A percentile compares a stretch with the other conserved stretches of the same genome.
phyloP scores from a whole-genome alignment of 2,329 filamentous ascomycete species.

The Colletotrichum lini region DNA sequence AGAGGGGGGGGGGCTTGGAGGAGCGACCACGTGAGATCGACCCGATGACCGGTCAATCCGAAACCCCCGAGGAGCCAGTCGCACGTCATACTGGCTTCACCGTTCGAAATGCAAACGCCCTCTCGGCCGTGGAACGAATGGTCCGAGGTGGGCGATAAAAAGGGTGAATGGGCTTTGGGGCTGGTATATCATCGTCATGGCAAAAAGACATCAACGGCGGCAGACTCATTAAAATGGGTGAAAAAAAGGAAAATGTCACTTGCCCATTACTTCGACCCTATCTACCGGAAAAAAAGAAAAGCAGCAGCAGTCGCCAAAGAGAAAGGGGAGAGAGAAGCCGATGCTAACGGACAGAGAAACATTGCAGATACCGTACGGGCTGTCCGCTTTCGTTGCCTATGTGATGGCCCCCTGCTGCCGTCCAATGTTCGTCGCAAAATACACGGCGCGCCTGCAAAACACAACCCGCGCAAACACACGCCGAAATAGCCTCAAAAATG shows the following conservation, averaged over 20 bases:
- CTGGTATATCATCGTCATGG: not conserved
- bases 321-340: not conserved
- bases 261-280: constrained; percentile 40
- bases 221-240: too few relatives aligned
- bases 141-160: not conserved
- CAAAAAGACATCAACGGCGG: too few relatives aligned
- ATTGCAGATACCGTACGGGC: constrained; percentile 2
- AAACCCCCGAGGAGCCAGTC: not conserved
- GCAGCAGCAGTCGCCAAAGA: constrained; percentile 27
- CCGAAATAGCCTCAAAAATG: constrained; percentile 18
- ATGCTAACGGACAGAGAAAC: constrained; percentile 1
- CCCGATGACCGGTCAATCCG: constrained; percentile 31
- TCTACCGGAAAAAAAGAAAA: constrained; percentile 7
- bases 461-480: constrained; percentile 24
- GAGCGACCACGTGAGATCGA: constrained; percentile 17
- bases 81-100: constrained; percentile 1
- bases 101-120: not conserved
- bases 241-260: constrained; percentile 34
- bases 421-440: constrained; percentile 33
- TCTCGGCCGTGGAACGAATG: not conserved
- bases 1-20: not conserved
- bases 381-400: constrained; percentile 15
- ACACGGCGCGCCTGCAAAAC: constrained; percentile 31
- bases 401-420: constrained; percentile 7
- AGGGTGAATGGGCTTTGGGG: not conserved